Conservation (phyloP, 1,284 basidiomycete genomes). For the Irpex sp. region DNA sequence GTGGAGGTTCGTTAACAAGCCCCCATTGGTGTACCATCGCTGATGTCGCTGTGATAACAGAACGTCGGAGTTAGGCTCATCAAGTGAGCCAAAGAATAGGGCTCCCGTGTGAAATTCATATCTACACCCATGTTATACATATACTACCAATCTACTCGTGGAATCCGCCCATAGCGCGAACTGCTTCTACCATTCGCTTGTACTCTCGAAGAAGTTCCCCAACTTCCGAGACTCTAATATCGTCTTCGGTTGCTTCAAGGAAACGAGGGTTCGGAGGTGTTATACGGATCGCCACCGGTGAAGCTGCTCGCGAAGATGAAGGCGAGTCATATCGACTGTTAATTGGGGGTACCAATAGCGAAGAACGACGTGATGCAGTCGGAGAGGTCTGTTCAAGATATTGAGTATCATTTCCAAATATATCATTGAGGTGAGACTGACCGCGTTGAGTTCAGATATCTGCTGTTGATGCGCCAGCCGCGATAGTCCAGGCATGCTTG, state of each 20-base stretch:
- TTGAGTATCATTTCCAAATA: not conserved
- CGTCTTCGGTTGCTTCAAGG: slow-evolving; percentile 65
- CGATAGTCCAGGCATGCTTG: slow-evolving; percentile 62
- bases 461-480: slow-evolving; percentile 31
- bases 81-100: no score
- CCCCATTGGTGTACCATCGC: no score
- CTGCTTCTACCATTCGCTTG: slow-evolving; percentile 51
- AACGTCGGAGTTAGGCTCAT: no score
- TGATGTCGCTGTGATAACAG: no score
- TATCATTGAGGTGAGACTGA: slow-evolving; percentile 4
- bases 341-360: slow-evolving; percentile 35
- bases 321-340: slow-evolving; percentile 37
- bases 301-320: slow-evolving; percentile 42
- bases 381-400: slow-evolving; percentile 33
- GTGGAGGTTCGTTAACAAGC: no score
- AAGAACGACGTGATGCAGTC: slow-evolving; percentile 42
- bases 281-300: slow-evolving; percentile 34
- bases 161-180: slow-evolving; percentile 39
- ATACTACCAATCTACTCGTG: slow-evolving; percentile 19
- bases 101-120: no score
- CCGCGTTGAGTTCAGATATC: slow-evolving; percentile 20
- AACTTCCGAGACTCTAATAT: slow-evolving; percentile 74
- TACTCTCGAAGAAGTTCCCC: slow-evolving; percentile 75
- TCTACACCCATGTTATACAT: no score
- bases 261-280: slow-evolving; percentile 65